Percentiles rank a stretch among this genome's conserved stretches.
Evolutionary conservation across 108 stramenopile species (phyloP).

Genomic region (Nitzschia sp.): DNA sequence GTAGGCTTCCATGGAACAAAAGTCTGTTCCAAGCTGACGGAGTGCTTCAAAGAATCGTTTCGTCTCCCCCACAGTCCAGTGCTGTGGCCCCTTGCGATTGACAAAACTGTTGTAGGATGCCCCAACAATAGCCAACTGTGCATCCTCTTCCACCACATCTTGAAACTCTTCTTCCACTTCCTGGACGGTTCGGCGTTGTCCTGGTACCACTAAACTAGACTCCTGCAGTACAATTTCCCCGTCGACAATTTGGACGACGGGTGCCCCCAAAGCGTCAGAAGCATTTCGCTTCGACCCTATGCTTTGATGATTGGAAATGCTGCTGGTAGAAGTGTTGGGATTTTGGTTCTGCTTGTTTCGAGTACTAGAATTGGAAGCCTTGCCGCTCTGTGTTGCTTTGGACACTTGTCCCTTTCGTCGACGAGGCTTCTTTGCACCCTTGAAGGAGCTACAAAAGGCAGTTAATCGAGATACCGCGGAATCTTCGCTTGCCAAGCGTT

Average conservation of each 20-base stretch:
- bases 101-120: constrained; percentile 58
- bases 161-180: constrained; percentile 50
- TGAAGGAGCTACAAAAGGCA: constrained; percentile 32
- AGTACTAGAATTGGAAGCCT: background rate
- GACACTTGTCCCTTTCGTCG: background rate
- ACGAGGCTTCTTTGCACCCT: constrained; percentile 4
- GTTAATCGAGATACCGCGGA: constrained; percentile 7
- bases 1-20: constrained; percentile 72
- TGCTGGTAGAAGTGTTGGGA: background rate
- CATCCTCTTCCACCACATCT: constrained; percentile 59
- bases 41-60: constrained; percentile 70
- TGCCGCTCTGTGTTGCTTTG: background rate
- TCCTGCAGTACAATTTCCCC: constrained; percentile 77
- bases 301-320: background rate
- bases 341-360: background rate
- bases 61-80: constrained; percentile 74
- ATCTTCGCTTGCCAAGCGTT: constrained; percentile 17
- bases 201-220: constrained; percentile 48
- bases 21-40: constrained; percentile 78
- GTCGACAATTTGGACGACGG: constrained; percentile 60
- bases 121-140: constrained; percentile 46
- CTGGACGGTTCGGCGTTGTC: constrained; percentile 38
- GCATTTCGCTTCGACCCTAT: constrained; percentile 1
- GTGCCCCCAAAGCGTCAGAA: constrained; percentile 31
- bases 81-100: constrained; percentile 33